Conservation (phyloP, 768 basidiomycete species). For the Tricholoma matsutake region DNA sequence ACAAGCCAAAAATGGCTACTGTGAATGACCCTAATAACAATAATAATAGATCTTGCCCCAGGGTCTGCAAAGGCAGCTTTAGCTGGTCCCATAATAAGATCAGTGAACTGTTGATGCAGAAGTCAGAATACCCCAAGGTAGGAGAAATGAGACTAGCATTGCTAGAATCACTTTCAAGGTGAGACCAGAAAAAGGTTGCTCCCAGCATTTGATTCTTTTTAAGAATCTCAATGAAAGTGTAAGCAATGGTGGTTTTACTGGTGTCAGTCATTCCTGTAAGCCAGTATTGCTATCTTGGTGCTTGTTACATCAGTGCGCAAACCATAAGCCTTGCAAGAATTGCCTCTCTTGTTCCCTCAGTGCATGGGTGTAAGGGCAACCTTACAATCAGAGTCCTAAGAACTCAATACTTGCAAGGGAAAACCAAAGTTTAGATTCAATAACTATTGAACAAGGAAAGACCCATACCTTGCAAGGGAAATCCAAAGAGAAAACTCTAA, state of each 20-base stretch:
- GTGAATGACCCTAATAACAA: background rate
- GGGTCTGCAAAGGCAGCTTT: background rate
- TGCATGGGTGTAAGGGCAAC: background rate
- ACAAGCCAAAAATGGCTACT: no score
- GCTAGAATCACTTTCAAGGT: background rate
- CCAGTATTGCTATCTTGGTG: slow-evolving; percentile 27
- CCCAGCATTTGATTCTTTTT: slow-evolving; percentile 45
- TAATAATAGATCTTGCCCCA: background rate
- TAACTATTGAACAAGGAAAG: no score
- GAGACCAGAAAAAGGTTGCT: slow-evolving; percentile 23
- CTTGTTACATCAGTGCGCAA: background rate
- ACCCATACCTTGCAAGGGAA: no score
- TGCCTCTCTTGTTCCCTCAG: background rate
- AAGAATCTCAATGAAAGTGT: slow-evolving; percentile 14
- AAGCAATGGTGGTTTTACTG: slow-evolving; percentile 23
- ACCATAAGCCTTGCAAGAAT: background rate
- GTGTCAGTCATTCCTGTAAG: slow-evolving; percentile 21
- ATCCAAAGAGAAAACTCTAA: no score
- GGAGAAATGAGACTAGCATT: background rate
- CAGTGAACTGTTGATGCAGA: background rate
- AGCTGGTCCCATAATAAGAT: background rate
- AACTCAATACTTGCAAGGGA: no score
- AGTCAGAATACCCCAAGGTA: background rate
- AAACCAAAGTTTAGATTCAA: no score
- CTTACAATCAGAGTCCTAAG: no score